Evolutionary conservation across 768 basidiomycete species (phyloP), one percentile per base, ranked within the genome.

Genomic region (Mycena crocata): DNA sequence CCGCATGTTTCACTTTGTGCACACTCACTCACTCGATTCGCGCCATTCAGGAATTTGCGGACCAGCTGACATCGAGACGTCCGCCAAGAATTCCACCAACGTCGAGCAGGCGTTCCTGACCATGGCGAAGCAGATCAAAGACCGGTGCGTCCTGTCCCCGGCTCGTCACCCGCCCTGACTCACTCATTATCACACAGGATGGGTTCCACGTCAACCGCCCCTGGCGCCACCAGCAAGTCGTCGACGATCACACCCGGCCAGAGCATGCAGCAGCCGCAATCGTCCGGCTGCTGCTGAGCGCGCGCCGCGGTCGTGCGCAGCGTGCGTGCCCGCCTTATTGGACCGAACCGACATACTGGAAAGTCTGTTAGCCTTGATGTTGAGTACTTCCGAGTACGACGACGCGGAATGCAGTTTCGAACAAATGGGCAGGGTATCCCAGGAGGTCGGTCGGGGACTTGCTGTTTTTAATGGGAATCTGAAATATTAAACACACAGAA

Each of bases 51-150:
- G 93, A 93, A 73, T 88, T 99, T 46, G 98, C 98, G 6, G 85
- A 92, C 58, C 96, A 99, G 79, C 88, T 99, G 32, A 96, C 94
- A 92, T 99, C 87, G 98, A 99, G 83, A 99, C 98, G 19, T 95
- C 93, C 21, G 98, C 98, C 42, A 99, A 99, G 84, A 87, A 93
- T 49, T 98, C 98, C 78, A 95, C 97, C 56, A 95, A 95, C 64
- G 98, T 99, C 37, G 98, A 99, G 82, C 95, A 99, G 72, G 97
- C 97, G 15, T 99, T 99, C 87, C 98, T 99, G 80, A 93, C 93
- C 5, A 87, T 99, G 62, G 96, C 98, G 32, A 90, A 96, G 96
- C 97, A 67, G 69, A 90, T 83, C 50, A 70, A 70, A 52, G 69
- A 70, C 55, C 69, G 69, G 69, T 70, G 48, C 52, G 69, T 56